Base-by-base conservation (phyloP, 176 grass and related monocot species). In the Oryza rufipogon region DNA sequence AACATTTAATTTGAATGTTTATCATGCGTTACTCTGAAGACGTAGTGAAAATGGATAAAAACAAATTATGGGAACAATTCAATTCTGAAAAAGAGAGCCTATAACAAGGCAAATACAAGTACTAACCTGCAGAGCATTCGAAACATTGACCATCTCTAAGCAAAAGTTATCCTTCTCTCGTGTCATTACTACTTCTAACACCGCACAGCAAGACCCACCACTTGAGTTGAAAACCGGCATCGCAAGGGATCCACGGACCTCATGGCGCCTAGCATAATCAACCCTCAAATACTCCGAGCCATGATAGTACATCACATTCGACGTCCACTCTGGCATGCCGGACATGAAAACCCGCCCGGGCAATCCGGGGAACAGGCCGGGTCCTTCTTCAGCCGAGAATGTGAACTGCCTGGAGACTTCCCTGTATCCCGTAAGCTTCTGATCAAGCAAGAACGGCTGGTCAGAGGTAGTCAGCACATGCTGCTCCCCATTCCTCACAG, bases 361-460 rank as follows among this genome's bases (percentile, higher is more conserved):
- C 78, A 94, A 78, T 28, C 91, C 86, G 42, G 74, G 79, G 64
- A 75, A 88, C 74, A 88, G 60, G 4, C 91, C 88, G 66, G 91
- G 79, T 34, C 74, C 84, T 83, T 86, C 52, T 86, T 63, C 77
- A 7, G 86, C 66, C 13, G 91, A 77, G 78, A 94, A 94, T 19
- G 68, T 86, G 68, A 94, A 94, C 22, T 90, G 88, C 70, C 79
- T 86, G 1, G 91, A 93, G 63, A 93, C 42, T 71, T 93, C 91
- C 28, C 91, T 83, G 64, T 93, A 93, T 22, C 82, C 91, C 61
- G 70, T 71, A 9, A 93, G 91, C 44, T 32, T 86, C 60, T 86
- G 49, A 69, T 88, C 91, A 52, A 86, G 76, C 67, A 93, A 76
- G 82, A 87, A 79, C 16, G 91, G 91, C 77, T 93, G 91, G n/a